phyloP scores from a whole-genome alignment of 176 grass and related monocot species.

The Hyparrhenia diplandra region DNA sequence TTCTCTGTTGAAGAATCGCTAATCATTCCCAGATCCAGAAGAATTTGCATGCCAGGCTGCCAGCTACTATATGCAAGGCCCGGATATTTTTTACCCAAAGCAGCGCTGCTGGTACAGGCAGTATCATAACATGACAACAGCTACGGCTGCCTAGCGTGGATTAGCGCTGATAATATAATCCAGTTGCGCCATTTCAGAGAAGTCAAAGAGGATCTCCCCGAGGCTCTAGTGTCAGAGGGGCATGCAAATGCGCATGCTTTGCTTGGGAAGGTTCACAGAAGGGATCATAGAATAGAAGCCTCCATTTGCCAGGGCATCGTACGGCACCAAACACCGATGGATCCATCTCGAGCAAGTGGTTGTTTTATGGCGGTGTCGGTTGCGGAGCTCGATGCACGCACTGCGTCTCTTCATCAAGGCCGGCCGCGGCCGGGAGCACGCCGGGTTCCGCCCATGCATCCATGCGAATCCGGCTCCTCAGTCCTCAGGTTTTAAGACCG shows the following conservation, averaged over 20 bases:
- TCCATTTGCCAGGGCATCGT: conserved; percentile 36
- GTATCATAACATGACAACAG: neutral
- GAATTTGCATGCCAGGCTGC: conserved; percentile 47
- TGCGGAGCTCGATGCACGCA: conserved; percentile 49
- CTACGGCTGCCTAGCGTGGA: neutral
- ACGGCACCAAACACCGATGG: neutral
- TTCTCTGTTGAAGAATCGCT: conserved; percentile 20
- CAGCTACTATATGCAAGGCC: neutral
- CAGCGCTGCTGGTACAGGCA: neutral
- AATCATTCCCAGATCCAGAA: conserved; percentile 52
- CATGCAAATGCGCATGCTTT: conserved; percentile 17
- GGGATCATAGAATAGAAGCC: conserved; percentile 39
- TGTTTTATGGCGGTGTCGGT: conserved; percentile 40
- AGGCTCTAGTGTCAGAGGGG: neutral
- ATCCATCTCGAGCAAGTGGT: conserved; percentile 29
- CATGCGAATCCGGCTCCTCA: conserved; percentile 1
- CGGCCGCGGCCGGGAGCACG: conserved; percentile 22
- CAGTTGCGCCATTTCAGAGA: neutral
- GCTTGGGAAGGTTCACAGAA: conserved; percentile 32
- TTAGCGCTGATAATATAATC: neutral
- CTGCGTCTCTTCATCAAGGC: conserved; percentile 3
- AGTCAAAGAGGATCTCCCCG: conserved; percentile 48
- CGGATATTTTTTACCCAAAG: neutral
- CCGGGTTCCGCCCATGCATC: conserved; percentile 9
- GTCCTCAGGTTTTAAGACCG: conserved; percentile 36